These are phyloP conservation scores for Russula olivacea DNA, from an alignment of 768 basidiomycete species.

Conservation along the genomic window DNA sequence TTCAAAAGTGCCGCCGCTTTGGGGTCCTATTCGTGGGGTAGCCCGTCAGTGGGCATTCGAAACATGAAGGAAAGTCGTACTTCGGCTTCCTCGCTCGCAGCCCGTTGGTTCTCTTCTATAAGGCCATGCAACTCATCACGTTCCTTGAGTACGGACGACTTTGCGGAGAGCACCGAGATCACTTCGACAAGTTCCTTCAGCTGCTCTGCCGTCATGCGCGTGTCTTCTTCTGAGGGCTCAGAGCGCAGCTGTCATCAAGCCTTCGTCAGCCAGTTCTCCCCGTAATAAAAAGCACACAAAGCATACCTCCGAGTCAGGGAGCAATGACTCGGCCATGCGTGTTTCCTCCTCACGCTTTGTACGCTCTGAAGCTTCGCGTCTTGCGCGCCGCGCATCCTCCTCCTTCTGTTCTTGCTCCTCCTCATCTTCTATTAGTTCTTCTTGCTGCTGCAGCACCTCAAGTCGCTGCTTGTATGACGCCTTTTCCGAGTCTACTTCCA, in stretches of 20 bases:
- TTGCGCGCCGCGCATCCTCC: conserved; percentile 82
- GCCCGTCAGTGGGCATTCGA: conserved; percentile 6
- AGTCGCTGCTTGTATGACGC: conserved; percentile 98
- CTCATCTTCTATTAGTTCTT: conserved; percentile 99
- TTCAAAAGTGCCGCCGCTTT: conserved; percentile 87
- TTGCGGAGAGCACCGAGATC: conserved; percentile 83
- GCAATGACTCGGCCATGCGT: conserved; percentile 68
- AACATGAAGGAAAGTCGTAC: conserved; percentile 35
- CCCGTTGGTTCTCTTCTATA: conserved; percentile 91
- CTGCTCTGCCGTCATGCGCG: conserved; percentile 97
- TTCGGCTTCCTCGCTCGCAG: conserved; percentile 51
- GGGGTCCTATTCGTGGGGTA: conserved; percentile 48
- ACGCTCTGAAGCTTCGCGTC: conserved; percentile 71
- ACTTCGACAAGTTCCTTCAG: conserved; percentile 91
- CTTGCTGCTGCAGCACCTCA: conserved; percentile 95
- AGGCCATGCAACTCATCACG: conserved; percentile 82
- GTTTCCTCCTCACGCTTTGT: conserved; percentile 54
- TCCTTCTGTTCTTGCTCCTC: conserved; percentile 97
- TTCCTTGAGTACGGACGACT: conserved; percentile 93
- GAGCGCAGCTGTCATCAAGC: conserved; percentile 47
- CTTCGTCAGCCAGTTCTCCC: not conserved
- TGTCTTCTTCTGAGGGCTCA: conserved; percentile 56
- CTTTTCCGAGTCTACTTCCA: conserved; percentile 90
- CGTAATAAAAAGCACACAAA: not conserved
- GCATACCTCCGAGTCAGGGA: conserved; percentile 86